Percentiles rank a stretch among this genome's conserved stretches.
Evolutionary conservation across 2,329 filamentous ascomycete genomes (phyloP).

Genomic region (Nannizziopsis arthrosporioides): DNA sequence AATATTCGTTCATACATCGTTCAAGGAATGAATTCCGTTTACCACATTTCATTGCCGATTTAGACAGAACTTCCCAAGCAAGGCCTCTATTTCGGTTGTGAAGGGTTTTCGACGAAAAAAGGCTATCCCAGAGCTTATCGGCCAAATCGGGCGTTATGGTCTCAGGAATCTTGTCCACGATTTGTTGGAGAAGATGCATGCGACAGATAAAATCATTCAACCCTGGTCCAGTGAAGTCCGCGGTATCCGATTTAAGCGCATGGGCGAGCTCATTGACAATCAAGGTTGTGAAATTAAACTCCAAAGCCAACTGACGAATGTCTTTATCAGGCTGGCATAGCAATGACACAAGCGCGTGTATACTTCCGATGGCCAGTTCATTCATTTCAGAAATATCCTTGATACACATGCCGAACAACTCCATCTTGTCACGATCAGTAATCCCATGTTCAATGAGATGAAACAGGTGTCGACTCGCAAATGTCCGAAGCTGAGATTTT

Average conservation of each 20-base stretch:
- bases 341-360: constrained; percentile 49
- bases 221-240: constrained; percentile 28
- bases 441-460: constrained; percentile 49
- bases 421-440: constrained; percentile 44
- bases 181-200: constrained; percentile 46
- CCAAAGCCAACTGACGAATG: constrained; percentile 45
- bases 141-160: constrained; percentile 53
- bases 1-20: constrained; percentile 33
- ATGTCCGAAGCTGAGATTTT: constrained; percentile 51
- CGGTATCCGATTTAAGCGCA: constrained; percentile 36
- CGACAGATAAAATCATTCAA: constrained; percentile 36
- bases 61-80: constrained; percentile 58
- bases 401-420: constrained; percentile 56
- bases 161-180: constrained; percentile 51
- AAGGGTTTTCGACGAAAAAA: constrained; percentile 55
- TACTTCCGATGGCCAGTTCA: constrained; percentile 56
- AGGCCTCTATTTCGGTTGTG: constrained; percentile 50
- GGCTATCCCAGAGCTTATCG: constrained; percentile 55
- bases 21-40: constrained; percentile 33
- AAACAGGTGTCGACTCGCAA: constrained; percentile 51
- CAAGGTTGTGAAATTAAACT: constrained; percentile 51
- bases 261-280: constrained; percentile 55
- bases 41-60: constrained; percentile 20
- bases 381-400: constrained; percentile 55
- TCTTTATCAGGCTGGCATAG: constrained; percentile 38